Evolutionary conservation across 495 filamentous ascomycete species (phyloP), one percentile per base, ranked within the genome.

Genomic region (Aspergillus biplanus): DNA sequence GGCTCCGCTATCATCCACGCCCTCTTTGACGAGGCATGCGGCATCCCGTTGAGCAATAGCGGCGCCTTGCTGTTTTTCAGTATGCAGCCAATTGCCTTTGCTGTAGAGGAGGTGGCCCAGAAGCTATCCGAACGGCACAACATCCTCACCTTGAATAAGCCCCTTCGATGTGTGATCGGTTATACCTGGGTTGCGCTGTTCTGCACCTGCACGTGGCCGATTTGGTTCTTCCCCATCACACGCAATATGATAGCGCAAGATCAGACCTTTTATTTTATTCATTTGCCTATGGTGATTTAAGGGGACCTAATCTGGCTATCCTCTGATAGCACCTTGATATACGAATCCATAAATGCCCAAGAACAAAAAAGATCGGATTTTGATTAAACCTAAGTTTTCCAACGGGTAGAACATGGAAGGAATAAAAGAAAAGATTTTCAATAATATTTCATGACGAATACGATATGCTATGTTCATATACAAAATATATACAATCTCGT

Each of bases 41-140:
- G 47, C 4, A 37, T 52, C 4, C 57, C 57, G 5, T 8, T 6
- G 4, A 6, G 7, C 7, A 7, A 59, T 8, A 37, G 32, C 13
- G 57, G 57, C 57, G 46, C 46, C 4, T 4, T 50, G 15, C 31
- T 50, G 3, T 50, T 59, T 34, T 59, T 50, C n/a, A 8, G 5
- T 8, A 33, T 59, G 4, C 57, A 50, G 18, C 57, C 57, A 0
- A 7, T 59, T 4, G 46, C 44, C 13, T 59, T 59, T 21, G 57
- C 57, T 5, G 33, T 52, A 12, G 57, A 59, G 32, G 46, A 50
- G 4, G 4, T 37, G 8, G 57, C 32, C 7, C 13, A 27, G 32
- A 11, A 5, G 1, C 1, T 52, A 2, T 37, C 57, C 8, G 35
- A 8, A 12, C 12, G 46, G 8, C 21, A 59, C 39, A 6, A 18